Evolutionary conservation across 2,329 filamentous ascomycete species (phyloP), one percentile per base, ranked within the genome.

Genomic region (Hymenotorrendiella dingleyae): DNA sequence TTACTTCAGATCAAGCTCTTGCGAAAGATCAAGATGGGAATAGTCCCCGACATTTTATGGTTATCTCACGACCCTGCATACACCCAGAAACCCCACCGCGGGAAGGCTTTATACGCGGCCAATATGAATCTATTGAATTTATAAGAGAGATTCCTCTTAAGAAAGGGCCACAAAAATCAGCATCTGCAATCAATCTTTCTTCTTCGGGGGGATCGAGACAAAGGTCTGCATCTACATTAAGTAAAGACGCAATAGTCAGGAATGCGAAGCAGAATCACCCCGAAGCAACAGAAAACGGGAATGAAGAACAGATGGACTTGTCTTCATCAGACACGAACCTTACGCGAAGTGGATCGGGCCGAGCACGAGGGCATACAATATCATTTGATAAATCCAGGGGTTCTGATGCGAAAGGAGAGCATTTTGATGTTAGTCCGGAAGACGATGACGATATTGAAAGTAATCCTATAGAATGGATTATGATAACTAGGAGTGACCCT

Each of bases 121-220:
- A 82, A 50, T 97, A 96, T 55, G 90, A 96, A 67, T 94, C 86
- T 1, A 84, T 96, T 12, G 91, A 97, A 64, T 73, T 95, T 52
- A 90, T 96, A 44, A 74, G 90, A 37, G 90, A 97, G 64, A 75
- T 96, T 11, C 83, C 82, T 1, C 60, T 80, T 8, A 61, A 69
- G 50, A 61, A 66, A 3, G 49, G 50, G 20, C 65, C 67, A 8
- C 66, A 65, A 23, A 66, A 65, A 49, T 65, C 65, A 5, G 59
- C 62, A 20, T 75, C 72, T 14, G 69, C 71, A 1, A 60, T 66
- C 4, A 67, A 76, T 46, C 51, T 73, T 2, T 52, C 54, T 28
- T 59, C 57, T 17, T 61, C 64, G 8, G 63, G 59, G 10, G 33
- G 26, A 22, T 57, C 16, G 12, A 57, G 34, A 53, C 62, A 47